Percentiles rank a stretch among this genome's conserved stretches.
Evolutionary conservation across 2,329 filamentous ascomycete species (phyloP).

Genomic region (Fusarium tricinctum): DNA sequence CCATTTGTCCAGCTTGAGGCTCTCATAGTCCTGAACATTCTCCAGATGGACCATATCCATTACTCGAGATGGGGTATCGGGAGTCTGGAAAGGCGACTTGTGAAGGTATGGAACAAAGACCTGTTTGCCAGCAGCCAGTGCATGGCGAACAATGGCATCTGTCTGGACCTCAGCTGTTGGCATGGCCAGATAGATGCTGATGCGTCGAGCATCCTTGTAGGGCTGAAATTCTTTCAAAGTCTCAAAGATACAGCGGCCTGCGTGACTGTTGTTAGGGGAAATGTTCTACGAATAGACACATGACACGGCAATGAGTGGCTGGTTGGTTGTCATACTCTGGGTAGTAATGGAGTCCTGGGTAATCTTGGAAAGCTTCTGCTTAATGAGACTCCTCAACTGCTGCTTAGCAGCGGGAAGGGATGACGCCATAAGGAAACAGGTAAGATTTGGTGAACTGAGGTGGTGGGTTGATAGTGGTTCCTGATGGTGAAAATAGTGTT

Average conservation of each 20-base stretch:
- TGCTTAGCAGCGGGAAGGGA: slow-evolving; percentile 77
- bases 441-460: slow-evolving; percentile 18
- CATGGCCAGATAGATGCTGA: slow-evolving; percentile 96
- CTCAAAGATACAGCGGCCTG: slow-evolving; percentile 76
- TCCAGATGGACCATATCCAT: slow-evolving; percentile 96
- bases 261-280: slow-evolving; percentile 38
- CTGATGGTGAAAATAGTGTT: slow-evolving; percentile 23
- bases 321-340: slow-evolving; percentile 74
- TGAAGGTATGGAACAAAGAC: slow-evolving; percentile 95
- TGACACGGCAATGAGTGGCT: slow-evolving; percentile 8
- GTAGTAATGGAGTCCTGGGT: slow-evolving; percentile 70
- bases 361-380: slow-evolving; percentile 72
- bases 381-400: slow-evolving; percentile 79
- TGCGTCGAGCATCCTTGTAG: slow-evolving; percentile 79
- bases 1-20: slow-evolving; percentile 85
- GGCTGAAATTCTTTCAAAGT: slow-evolving; percentile 76
- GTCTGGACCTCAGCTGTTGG: slow-evolving; percentile 89
- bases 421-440: slow-evolving; percentile 62
- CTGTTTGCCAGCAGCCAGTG: slow-evolving; percentile 80
- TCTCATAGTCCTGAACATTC: slow-evolving; percentile 81
- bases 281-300: slow-evolving; percentile 18
- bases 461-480: slow-evolving; percentile 22
- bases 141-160: slow-evolving; percentile 83
- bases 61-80: slow-evolving; percentile 71
- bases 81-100: slow-evolving; percentile 63